Conservation (phyloP, 257 asterid genomes). For the Solanum etuberosum region DNA sequence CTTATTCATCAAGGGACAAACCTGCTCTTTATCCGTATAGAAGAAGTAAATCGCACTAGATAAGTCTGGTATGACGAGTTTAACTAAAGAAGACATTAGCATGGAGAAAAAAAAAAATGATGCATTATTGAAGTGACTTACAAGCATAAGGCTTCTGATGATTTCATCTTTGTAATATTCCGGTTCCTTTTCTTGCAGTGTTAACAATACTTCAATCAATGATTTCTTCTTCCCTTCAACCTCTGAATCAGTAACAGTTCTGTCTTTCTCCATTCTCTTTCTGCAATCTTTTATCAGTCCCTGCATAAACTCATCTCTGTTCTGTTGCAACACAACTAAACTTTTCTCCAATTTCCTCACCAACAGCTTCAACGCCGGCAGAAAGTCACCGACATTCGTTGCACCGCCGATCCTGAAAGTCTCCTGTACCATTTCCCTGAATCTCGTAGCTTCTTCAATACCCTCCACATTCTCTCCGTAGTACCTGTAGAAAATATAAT, state of each 20-base stretch:
- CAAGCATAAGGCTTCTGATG: conserved; percentile 36
- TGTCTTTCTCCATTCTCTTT: conserved; percentile 4
- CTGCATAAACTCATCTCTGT: conserved; percentile 38
- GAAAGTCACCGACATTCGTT: conserved; percentile 22
- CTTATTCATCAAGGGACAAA: neutral
- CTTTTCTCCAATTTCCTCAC: conserved; percentile 27
- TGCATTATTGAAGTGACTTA: neutral
- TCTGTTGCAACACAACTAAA: conserved; percentile 23
- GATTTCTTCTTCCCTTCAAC: conserved; percentile 19
- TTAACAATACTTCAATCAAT: conserved; percentile 31
- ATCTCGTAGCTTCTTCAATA: conserved; percentile 28
- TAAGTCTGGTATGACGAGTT: rapidly evolving
- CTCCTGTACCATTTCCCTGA: conserved; percentile 28
- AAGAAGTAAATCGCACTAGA: too few relatives aligned
- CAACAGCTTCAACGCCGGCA: conserved; percentile 34
- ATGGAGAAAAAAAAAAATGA: neutral
- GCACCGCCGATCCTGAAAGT: conserved; percentile 11
- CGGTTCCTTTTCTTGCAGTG: conserved; percentile 38
- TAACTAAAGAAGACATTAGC: neutral
- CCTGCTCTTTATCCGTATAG: too few relatives aligned
- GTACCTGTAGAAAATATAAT: neutral
- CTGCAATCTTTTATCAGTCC: conserved; percentile 30
- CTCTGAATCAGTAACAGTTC: conserved; percentile 1
- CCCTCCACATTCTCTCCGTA: conserved; percentile 28
- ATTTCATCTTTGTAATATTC: conserved; percentile 34